These are phyloP conservation scores for Silene noctiflora DNA, from an alignment of 179 eudicot species.

Conservation along the genomic window DNA sequence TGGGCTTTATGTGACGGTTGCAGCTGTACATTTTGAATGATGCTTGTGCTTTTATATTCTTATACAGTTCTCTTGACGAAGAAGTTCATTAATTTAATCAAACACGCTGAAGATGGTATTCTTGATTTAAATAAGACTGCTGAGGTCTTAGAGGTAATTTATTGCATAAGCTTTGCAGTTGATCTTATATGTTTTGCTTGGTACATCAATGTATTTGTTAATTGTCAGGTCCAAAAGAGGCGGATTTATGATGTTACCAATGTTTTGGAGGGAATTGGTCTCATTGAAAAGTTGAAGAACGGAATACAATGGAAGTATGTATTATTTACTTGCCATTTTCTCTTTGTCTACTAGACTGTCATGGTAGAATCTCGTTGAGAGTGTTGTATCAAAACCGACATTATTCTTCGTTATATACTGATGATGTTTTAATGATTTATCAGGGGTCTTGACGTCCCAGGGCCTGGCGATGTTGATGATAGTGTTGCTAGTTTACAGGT, in stretches of 20 bases:
- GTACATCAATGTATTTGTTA: conserved; percentile 8
- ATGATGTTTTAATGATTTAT: conserved; percentile 26
- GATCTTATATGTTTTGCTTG: neutral
- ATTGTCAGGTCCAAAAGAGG: conserved; percentile 80
- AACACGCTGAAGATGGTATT: conserved; percentile 86
- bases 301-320: conserved; percentile 97
- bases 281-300: conserved; percentile 84
- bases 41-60: conserved; percentile 7
- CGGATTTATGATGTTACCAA: conserved; percentile 91
- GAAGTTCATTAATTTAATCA: conserved; percentile 80
- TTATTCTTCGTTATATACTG: conserved; percentile 17
- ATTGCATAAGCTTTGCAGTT: conserved; percentile 1
- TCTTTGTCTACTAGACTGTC: neutral
- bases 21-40: neutral
- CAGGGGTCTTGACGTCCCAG: conserved; percentile 80
- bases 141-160: conserved; percentile 65
- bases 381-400: neutral
- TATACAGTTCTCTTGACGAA: conserved; percentile 71
- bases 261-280: conserved; percentile 94
- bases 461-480: conserved; percentile 60
- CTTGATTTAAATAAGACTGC: conserved; percentile 93
- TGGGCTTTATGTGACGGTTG: neutral
- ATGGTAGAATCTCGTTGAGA: neutral
- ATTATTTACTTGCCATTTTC: conserved; percentile 8
- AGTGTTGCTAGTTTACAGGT: conserved; percentile 71